Evolutionary conservation across 2,329 filamentous ascomycete species (phyloP).

Genomic region (Bipolaris cookei): DNA sequence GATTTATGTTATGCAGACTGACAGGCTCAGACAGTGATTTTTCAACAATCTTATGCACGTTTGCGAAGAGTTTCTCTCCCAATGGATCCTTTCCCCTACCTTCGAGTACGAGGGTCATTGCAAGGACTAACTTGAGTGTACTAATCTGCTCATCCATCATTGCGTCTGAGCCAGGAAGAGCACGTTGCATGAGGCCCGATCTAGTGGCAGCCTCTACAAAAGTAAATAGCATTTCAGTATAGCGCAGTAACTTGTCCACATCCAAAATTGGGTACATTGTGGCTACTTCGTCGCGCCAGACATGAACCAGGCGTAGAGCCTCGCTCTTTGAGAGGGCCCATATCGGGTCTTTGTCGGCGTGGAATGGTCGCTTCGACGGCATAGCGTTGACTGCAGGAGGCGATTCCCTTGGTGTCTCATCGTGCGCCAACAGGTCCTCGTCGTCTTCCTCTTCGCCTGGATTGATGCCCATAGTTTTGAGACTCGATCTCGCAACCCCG

Average conservation of each 20-base stretch:
- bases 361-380: slow-evolving; percentile 36
- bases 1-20: slow-evolving; percentile 64
- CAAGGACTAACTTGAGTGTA: slow-evolving; percentile 82
- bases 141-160: slow-evolving; percentile 70
- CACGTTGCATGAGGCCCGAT: slow-evolving; percentile 63
- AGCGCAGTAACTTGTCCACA: slow-evolving; percentile 72
- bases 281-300: slow-evolving; percentile 89
- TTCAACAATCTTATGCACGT: slow-evolving; percentile 74
- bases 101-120: slow-evolving; percentile 77
- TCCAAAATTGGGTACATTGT: slow-evolving; percentile 90
- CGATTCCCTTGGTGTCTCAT: slow-evolving; percentile 59
- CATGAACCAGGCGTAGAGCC: slow-evolving; percentile 75
- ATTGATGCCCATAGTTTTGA: slow-evolving; percentile 88
- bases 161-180: slow-evolving; percentile 62
- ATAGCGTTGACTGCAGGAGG: slow-evolving; percentile 41
- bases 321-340: slow-evolving; percentile 80
- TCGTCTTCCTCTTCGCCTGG: slow-evolving; percentile 67
- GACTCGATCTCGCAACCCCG: slow-evolving; percentile 83
- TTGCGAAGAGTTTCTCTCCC: slow-evolving; percentile 75
- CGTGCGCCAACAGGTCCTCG: slow-evolving; percentile 61
- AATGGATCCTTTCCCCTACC: slow-evolving; percentile 78
- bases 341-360: slow-evolving; percentile 72
- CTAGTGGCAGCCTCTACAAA: slow-evolving; percentile 74
- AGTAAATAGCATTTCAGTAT: slow-evolving; percentile 71
- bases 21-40: slow-evolving; percentile 63